phyloP scores from a whole-genome alignment of 768 basidiomycete species.

The Rhodocollybia butyracea region DNA sequence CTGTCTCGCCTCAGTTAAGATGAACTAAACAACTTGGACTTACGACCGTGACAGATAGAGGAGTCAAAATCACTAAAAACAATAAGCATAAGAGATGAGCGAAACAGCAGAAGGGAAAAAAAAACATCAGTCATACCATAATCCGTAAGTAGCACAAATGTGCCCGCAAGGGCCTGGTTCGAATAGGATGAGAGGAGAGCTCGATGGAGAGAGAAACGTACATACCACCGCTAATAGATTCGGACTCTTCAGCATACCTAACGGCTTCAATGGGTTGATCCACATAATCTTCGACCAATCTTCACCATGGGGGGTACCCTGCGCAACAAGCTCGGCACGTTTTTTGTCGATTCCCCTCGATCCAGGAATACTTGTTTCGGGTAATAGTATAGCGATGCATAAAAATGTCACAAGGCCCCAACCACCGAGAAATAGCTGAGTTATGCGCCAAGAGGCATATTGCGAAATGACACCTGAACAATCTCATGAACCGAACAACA shows the following conservation, averaged over 20 bases:
- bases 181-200: neutral
- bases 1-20: too few species aligned
- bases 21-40: too few species aligned
- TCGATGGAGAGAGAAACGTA: constrained; percentile 6
- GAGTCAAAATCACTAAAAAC: constrained; percentile 49
- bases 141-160: constrained; percentile 33
- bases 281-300: constrained; percentile 30
- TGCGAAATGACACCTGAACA: constrained; percentile 45
- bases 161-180: constrained; percentile 27
- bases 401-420: constrained; percentile 37
- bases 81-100: constrained; percentile 18
- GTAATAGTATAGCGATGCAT: constrained; percentile 44
- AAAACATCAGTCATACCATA: constrained; percentile 28
- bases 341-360: constrained; percentile 50
- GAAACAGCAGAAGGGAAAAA: neutral
- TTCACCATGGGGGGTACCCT: neutral
- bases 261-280: constrained; percentile 56
- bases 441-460: constrained; percentile 64
- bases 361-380: constrained; percentile 67
- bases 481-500: too few species aligned
- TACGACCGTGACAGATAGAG: constrained; percentile 67
- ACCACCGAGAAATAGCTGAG: constrained; percentile 46
- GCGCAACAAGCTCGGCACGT: constrained; percentile 15
- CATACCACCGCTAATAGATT: constrained; percentile 54
- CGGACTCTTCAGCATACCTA: constrained; percentile 54